Base-by-base conservation (phyloP, 2,329 filamentous ascomycete species). In the Cordyceps cateniannulata region DNA sequence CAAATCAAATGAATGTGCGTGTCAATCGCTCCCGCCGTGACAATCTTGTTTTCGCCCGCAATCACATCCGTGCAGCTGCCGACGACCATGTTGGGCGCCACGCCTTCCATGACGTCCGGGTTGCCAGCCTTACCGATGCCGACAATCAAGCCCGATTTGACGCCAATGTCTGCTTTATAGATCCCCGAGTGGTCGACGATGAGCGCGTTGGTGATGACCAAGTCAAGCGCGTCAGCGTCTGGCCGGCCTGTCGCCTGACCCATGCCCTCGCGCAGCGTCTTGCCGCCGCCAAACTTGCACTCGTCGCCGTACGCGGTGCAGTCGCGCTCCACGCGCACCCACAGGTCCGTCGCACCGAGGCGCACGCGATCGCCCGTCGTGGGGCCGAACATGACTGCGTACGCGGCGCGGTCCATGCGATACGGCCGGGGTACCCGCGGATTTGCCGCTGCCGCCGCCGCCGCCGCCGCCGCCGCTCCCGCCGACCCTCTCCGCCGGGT, bases 81-180 rank as follows among this genome's bases (percentile, higher is more conserved):
- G 10, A 97, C 85, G 1, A 96, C 78, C 86, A 98, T 85, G 60
- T 86, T 81, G 0, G 85, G 79, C 62, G 88, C 80, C 7, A 98
- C 91, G 5, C 90, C 90, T 35, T 95, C 88, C 93, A 97, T 97
- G 51, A 96, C 85, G 74, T 98, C 93, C n/a, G 93, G 93, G 69
- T 97, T 98, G 22, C 93, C 93, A 18, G 93, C 91, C 75, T 98
- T 97, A 62, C 93, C 93, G 66, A 98, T 93, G 0, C 86, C 93
- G 29, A 88, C 87, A 68, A 98, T 97, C 44, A 89, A 72, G 2
- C 93, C 93, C 66, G 92, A 76, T 73, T 96, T 96, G 72, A 98
- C 87, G 29, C 93, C 93, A 70, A 98, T 96, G 72, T 98, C 93
- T 6, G 93, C 93, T 77, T 98, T 98, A 80, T 91, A 96, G 69